A percentile compares a stretch with the other conserved stretches of the same genome.
Evolutionary conservation across 495 filamentous ascomycete genomes (phyloP).

Genomic region (Penicillium ochrochloron): DNA sequence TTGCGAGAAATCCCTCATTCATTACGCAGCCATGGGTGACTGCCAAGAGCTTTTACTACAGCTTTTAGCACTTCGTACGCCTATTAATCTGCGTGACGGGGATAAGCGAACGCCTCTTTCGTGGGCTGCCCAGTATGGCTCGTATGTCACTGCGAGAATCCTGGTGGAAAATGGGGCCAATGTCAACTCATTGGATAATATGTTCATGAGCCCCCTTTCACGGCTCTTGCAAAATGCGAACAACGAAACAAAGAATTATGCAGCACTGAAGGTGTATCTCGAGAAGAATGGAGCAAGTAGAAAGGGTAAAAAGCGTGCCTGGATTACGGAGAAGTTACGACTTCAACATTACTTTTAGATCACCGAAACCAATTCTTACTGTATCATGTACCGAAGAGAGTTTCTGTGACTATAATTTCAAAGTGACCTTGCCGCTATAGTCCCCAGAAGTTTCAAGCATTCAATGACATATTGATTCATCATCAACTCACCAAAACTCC

Average conservation of each 20-base stretch:
- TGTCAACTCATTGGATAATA: conserved; percentile 12
- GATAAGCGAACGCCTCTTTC: conserved; percentile 19
- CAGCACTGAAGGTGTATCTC: not conserved
- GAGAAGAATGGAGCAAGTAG: not conserved
- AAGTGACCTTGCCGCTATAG: no score
- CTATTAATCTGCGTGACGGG: conserved; percentile 6
- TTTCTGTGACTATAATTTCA: not conserved
- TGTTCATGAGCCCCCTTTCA: conserved; percentile 12
- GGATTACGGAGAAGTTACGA: not conserved
- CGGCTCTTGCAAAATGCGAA: conserved; percentile 10
- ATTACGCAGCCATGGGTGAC: not conserved
- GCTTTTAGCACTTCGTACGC: not conserved
- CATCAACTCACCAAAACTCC: no score
- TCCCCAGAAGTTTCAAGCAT: no score
- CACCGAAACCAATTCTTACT: no score
- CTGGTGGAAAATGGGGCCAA: conserved; percentile 15
- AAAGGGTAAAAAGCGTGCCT: not conserved
- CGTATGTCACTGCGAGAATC: conserved; percentile 6
- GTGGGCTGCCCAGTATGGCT: conserved; percentile 11
- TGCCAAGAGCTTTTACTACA: not conserved
- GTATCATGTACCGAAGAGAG: no score
- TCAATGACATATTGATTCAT: no score
- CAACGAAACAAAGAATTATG: not conserved
- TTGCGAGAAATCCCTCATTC: not conserved
- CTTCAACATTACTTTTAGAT: no score